A percentile compares a stretch with the other conserved stretches of the same genome.
Conservation (phyloP, 2,329 filamentous ascomycete species). For the Malbranchea zuffiana region DNA sequence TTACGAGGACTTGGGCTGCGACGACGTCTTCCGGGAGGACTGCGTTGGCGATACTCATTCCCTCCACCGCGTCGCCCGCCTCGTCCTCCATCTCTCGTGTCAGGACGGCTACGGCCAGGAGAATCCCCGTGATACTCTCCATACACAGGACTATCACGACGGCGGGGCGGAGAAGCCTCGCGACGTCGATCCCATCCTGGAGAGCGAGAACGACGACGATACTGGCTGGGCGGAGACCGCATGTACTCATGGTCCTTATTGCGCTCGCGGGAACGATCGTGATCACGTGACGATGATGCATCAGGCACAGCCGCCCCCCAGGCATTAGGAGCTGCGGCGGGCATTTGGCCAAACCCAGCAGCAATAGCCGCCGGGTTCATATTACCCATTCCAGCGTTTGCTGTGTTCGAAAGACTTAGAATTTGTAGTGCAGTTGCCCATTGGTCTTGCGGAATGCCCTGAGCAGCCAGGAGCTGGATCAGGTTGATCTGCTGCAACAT, state of each 20-base stretch:
- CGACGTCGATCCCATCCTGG: constrained; percentile 63
- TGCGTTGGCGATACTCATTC: constrained; percentile 74
- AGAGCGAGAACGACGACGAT: constrained; percentile 66
- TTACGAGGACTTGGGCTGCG: constrained; percentile 50
- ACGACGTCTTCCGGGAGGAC: constrained; percentile 59
- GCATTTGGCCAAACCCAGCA: constrained; percentile 30
- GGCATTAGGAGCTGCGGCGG: constrained; percentile 13
- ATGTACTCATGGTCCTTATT: constrained; percentile 49
- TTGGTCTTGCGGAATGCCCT: constrained; percentile 67
- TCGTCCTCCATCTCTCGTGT: constrained; percentile 43
- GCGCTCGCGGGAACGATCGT: constrained; percentile 34
- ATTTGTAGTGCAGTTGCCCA: constrained; percentile 51
- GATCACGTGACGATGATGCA: constrained; percentile 24
- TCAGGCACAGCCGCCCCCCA: constrained; percentile 23
- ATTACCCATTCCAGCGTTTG: constrained; percentile 24
- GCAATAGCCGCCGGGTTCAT: constrained; percentile 33
- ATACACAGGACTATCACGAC: constrained; percentile 58
- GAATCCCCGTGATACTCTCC: constrained; percentile 63
- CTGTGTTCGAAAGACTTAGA: constrained; percentile 33
- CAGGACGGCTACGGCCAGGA: constrained; percentile 46
- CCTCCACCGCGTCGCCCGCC: constrained; percentile 42
- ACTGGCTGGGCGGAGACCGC: constrained; percentile 51
- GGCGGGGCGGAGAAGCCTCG: constrained; percentile 51
- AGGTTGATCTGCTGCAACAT: constrained; percentile 61
- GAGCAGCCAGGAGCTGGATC: constrained; percentile 62